Evolutionary conservation across 345 rosid species (phyloP).

Genomic region (Limnanthes douglasii): DNA sequence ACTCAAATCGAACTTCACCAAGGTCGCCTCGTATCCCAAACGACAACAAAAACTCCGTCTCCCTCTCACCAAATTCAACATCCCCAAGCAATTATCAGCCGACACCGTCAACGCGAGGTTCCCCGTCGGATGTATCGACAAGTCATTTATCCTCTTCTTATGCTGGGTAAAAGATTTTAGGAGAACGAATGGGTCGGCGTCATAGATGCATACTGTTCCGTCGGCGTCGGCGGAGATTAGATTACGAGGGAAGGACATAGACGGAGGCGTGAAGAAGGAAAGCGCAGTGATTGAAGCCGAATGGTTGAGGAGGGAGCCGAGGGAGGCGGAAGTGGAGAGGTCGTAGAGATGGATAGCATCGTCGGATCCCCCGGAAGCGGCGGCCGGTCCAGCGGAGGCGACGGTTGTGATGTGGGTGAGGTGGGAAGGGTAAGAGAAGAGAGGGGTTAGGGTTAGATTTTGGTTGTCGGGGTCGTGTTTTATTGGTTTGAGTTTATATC

Average conservation of each 20-base stretch:
- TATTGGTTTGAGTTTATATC: constrained; percentile 59
- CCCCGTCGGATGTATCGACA: constrained; percentile 72
- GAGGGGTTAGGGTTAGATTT: constrained; percentile 38
- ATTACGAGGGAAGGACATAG: constrained; percentile 75
- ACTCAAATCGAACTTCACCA: constrained; percentile 36
- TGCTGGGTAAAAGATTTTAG: constrained; percentile 54
- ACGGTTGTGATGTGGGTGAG: constrained; percentile 63
- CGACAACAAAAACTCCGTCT: constrained; percentile 67
- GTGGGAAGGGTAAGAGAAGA: constrained; percentile 92
- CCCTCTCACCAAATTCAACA: constrained; percentile 86
- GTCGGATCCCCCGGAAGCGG: constrained; percentile 72
- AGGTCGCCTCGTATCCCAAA: constrained; percentile 51
- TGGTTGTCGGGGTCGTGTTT: constrained; percentile 12
- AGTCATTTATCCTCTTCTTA: constrained; percentile 52
- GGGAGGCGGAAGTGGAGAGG: constrained; percentile 65
- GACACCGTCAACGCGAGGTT: constrained; percentile 71
- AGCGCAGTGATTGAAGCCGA: constrained; percentile 63
- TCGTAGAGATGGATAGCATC: constrained; percentile 84
- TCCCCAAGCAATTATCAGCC: constrained; percentile 67
- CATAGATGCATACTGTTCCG: constrained; percentile 75
- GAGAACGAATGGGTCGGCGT: constrained; percentile 73
- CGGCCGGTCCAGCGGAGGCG: constrained; percentile 65
- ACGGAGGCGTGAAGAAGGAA: constrained; percentile 59
- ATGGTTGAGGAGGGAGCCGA: constrained; percentile 60
- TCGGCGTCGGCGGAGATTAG: constrained; percentile 72